These are phyloP conservation scores for Lipomyces yamadae DNA, from an alignment of 805 yeast genomes.

Conservation along the genomic window DNA sequence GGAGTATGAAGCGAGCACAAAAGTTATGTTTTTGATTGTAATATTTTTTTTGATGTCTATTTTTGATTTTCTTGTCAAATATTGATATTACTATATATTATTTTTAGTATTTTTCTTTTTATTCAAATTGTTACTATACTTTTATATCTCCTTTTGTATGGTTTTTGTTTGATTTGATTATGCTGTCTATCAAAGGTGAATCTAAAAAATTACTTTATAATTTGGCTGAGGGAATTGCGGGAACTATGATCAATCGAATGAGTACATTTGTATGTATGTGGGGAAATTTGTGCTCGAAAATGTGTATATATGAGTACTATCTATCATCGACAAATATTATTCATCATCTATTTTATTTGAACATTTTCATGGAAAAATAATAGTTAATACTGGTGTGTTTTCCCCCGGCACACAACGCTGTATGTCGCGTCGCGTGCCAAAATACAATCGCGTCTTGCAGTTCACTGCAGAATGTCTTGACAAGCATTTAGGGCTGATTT, in stretches of 20 bases:
- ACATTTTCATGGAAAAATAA: no score
- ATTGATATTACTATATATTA: neutral
- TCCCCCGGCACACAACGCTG: no score
- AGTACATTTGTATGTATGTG: neutral
- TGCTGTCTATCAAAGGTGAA: neutral
- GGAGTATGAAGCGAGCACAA: conserved; percentile 6
- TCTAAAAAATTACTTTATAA: neutral
- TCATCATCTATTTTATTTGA: neutral
- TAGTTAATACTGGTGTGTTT: no score
- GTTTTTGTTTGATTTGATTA: neutral
- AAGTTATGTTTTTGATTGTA: conserved; percentile 1
- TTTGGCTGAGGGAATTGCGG: neutral
- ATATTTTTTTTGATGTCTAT: neutral
- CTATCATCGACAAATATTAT: neutral
- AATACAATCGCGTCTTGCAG: no score
- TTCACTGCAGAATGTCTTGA: no score
- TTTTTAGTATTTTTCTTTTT: neutral
- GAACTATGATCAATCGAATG: neutral
- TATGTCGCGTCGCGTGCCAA: no score
- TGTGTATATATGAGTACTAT: neutral
- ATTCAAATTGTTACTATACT: neutral
- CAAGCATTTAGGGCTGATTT: no score
- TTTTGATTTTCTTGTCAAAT: neutral
- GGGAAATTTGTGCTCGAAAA: neutral
- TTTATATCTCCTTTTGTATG: conserved; percentile 1